phyloP scores from a whole-genome alignment of 2,329 filamentous ascomycete species.

The Ceratocystis huliohia region DNA sequence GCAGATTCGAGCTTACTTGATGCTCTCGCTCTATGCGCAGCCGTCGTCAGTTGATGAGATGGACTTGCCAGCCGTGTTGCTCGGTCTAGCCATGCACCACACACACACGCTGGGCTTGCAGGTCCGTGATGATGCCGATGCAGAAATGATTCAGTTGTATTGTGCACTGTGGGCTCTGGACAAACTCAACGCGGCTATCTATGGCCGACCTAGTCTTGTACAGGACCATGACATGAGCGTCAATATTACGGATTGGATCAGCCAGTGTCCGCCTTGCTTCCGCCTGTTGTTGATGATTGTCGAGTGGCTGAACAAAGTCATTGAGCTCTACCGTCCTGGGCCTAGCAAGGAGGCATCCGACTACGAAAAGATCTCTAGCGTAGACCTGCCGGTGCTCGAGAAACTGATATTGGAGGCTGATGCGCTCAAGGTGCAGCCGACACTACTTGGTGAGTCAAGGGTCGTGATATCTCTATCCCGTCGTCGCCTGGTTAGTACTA shows the following conservation, averaged over 20 bases:
- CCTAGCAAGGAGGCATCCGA: constrained; percentile 32
- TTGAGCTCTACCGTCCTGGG: constrained; percentile 46
- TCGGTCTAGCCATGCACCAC: constrained; percentile 43
- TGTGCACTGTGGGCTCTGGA: constrained; percentile 51
- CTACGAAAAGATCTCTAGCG: constrained; percentile 34
- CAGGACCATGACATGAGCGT: constrained; percentile 48
- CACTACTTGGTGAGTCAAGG: constrained; percentile 34
- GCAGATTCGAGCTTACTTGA: constrained; percentile 40
- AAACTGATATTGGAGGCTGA: constrained; percentile 44
- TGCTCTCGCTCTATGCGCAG: constrained; percentile 48
- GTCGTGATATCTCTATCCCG: background rate
- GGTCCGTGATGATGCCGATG: constrained; percentile 33
- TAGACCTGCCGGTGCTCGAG: constrained; percentile 45
- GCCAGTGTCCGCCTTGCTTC: constrained; percentile 41
- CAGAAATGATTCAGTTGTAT: constrained; percentile 39
- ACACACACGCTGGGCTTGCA: constrained; percentile 45
- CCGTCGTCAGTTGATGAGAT: constrained; percentile 41
- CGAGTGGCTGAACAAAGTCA: constrained; percentile 44
- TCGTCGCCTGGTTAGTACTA: background rate
- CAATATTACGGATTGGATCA: constrained; percentile 39
- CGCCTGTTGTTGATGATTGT: constrained; percentile 44
- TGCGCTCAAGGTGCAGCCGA: constrained; percentile 37
- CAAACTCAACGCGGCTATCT: constrained; percentile 45
- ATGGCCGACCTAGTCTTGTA: constrained; percentile 46
- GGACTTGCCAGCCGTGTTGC: constrained; percentile 42